phyloP scores from a whole-genome alignment of 352 stramenopile species.

The Phytophthora capsici region DNA sequence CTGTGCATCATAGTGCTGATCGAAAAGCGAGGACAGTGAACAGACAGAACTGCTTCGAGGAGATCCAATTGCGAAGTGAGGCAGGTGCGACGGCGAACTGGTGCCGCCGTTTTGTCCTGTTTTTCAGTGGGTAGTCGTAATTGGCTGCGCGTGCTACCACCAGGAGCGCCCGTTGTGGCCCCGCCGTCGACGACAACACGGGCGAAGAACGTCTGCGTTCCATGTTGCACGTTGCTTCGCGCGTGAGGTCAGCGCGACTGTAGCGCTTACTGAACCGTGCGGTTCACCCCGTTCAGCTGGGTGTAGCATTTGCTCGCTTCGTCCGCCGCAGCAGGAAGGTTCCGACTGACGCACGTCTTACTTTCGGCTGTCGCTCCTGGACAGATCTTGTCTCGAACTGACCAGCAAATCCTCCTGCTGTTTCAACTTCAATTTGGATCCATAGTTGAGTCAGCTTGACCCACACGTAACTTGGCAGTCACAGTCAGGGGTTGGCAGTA shows the following conservation, averaged over 20 bases:
- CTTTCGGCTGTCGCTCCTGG: conserved; percentile 36
- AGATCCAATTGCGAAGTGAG: conserved; percentile 40
- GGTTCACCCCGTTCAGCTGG: conserved; percentile 16
- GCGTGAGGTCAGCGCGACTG: conserved; percentile 13
- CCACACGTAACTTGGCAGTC: background rate
- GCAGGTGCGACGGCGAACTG: background rate
- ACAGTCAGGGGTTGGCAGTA: too few relatives aligned
- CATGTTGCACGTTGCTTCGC: conserved; percentile 35
- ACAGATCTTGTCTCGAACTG: conserved; percentile 17
- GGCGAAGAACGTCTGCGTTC: conserved; percentile 8
- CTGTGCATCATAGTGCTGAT: conserved; percentile 34
- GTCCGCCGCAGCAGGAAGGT: conserved; percentile 5
- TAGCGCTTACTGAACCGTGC: conserved; percentile 15
- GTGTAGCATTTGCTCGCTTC: conserved; percentile 16
- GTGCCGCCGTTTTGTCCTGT: conserved; percentile 14
- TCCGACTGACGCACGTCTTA: conserved; percentile 25
- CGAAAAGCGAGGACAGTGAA: background rate
- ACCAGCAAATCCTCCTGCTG: conserved; percentile 24
- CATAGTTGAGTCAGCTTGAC: background rate
- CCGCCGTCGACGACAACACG: conserved; percentile 1
- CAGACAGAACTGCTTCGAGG: conserved; percentile 13
- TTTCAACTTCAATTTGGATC: conserved; percentile 30
- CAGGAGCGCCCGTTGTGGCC: conserved; percentile 9
- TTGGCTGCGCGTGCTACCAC: conserved; percentile 14
- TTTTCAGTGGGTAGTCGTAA: conserved; percentile 13